These are phyloP conservation scores for Pestalotiopsis sp. DNA, from an alignment of 2,329 filamentous ascomycete species.

Conservation along the genomic window DNA sequence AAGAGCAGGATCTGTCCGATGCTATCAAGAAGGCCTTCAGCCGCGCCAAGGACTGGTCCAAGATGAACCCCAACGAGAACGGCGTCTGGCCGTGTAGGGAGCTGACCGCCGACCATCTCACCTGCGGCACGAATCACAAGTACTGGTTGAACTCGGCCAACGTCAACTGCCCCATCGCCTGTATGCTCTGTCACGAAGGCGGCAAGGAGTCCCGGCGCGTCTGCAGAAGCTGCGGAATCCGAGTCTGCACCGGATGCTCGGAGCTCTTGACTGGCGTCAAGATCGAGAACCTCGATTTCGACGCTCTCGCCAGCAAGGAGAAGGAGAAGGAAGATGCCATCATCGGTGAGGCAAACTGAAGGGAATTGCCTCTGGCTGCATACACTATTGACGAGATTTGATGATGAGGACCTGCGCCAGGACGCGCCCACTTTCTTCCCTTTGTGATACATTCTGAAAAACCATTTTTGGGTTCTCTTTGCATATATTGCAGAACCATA, in stretches of 20 bases:
- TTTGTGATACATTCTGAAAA: background rate
- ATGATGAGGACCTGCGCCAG: background rate
- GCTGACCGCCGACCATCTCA: constrained; percentile 39
- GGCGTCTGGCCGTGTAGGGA: constrained; percentile 37
- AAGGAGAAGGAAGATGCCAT: background rate
- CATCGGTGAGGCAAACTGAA: background rate
- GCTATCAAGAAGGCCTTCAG: constrained; percentile 22
- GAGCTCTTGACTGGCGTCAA: constrained; percentile 41
- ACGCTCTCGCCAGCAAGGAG: background rate
- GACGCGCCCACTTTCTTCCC: background rate
- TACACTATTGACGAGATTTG: background rate
- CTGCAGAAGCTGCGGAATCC: constrained; percentile 53
- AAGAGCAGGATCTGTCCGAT: constrained; percentile 1
- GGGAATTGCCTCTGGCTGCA: background rate
- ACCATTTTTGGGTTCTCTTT: background rate
- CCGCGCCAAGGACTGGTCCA: background rate
- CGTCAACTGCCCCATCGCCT: constrained; percentile 51
- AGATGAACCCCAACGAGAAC: constrained; percentile 13
- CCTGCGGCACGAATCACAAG: constrained; percentile 50
- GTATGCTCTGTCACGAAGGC: constrained; percentile 51
- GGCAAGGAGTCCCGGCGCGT: constrained; percentile 47
- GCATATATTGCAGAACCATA: background rate
- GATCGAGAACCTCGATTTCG: constrained; percentile 28
- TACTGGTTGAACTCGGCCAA: constrained; percentile 52
- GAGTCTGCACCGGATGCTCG: constrained; percentile 52